Conservation (phyloP, 768 basidiomycete genomes). For the Pleurotus citrinopileatus region DNA sequence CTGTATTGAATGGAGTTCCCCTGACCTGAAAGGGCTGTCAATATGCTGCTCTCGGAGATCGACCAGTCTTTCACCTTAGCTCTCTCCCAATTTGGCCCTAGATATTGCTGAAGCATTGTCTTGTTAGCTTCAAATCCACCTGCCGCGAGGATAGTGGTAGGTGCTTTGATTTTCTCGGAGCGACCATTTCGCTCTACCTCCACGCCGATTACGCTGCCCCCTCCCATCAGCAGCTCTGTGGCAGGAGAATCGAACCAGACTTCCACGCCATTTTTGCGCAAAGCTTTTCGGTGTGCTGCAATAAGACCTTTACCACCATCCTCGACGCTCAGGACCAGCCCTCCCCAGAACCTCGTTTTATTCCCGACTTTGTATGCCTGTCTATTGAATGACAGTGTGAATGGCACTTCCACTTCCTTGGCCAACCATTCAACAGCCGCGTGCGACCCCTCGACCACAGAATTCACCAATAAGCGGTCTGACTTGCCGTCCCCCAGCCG, state of each 20-base stretch:
- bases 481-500: constrained; percentile 52
- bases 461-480: constrained; percentile 44
- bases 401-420: constrained; percentile 46
- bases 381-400: constrained; percentile 57
- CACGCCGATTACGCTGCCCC: constrained; percentile 43
- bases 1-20: constrained; percentile 69
- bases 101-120: constrained; percentile 46
- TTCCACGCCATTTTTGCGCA: constrained; percentile 47
- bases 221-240: constrained; percentile 31
- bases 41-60: background rate
- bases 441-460: constrained; percentile 54
- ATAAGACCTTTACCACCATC: constrained; percentile 71
- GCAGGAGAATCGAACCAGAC: constrained; percentile 58
- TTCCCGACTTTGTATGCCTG: constrained; percentile 68
- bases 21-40: constrained; percentile 43
- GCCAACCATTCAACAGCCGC: constrained; percentile 58
- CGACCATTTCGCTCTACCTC: constrained; percentile 37
- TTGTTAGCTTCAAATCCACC: constrained; percentile 65
- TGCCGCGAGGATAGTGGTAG: constrained; percentile 57
- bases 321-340: constrained; percentile 57
- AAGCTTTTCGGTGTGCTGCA: constrained; percentile 46
- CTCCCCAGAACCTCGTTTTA: constrained; percentile 69
- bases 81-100: constrained; percentile 57
- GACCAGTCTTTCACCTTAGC: constrained; percentile 45
- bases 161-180: constrained; percentile 31